These are phyloP conservation scores for Vitis labrusca DNA, from an alignment of 164 flowering plant species.

Conservation along the genomic window DNA sequence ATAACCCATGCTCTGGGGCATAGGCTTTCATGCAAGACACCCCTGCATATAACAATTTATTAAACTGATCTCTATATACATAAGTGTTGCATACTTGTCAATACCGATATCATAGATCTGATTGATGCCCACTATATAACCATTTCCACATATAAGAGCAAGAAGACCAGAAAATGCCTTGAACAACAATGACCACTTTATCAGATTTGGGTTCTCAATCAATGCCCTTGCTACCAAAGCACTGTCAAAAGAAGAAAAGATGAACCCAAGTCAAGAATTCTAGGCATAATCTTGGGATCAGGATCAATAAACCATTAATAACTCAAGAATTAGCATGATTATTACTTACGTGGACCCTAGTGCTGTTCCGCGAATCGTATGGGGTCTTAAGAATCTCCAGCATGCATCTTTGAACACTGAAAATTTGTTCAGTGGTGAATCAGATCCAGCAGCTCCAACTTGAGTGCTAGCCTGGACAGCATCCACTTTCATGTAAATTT, in stretches of 20 bases:
- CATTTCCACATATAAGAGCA: conserved; percentile 94
- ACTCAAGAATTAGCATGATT: background rate
- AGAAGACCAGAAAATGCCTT: conserved; percentile 88
- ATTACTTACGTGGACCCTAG: conserved; percentile 75
- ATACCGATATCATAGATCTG: conserved; percentile 95
- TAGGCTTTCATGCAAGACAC: no score
- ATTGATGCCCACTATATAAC: conserved; percentile 97
- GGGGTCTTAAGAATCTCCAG: conserved; percentile 97
- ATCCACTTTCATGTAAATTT: conserved; percentile 25
- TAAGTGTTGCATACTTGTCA: conserved; percentile 67
- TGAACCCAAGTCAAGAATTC: background rate
- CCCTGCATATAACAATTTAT: no score
- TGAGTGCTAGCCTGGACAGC: conserved; percentile 65
- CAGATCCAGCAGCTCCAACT: conserved; percentile 78
- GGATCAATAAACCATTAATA: background rate
- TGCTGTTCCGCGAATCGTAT: conserved; percentile 94
- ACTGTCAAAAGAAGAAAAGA: conserved; percentile 42
- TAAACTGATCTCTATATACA: background rate
- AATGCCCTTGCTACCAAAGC: conserved; percentile 87
- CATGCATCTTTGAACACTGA: conserved; percentile 71
- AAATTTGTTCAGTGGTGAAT: conserved; percentile 53
- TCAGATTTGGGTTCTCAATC: conserved; percentile 81
- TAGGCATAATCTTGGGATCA: background rate
- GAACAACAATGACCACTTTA: conserved; percentile 76
- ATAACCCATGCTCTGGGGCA: no score